Evolutionary conservation across 2,329 filamentous ascomycete species (phyloP), one percentile per base, ranked within the genome.

Genomic region (Talaromyces sp.): DNA sequence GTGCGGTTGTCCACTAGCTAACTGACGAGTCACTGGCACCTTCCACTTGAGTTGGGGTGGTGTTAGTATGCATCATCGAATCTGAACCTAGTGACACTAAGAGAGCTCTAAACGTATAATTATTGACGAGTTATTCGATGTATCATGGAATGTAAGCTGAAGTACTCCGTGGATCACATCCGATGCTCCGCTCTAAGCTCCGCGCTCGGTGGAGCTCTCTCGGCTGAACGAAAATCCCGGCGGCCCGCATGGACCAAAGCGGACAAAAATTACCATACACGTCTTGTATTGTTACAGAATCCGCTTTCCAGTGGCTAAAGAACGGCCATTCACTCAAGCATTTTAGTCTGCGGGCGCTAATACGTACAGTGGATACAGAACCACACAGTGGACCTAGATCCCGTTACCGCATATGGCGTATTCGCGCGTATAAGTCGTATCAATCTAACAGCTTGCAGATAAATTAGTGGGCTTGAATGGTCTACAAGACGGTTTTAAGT

Each of bases 111-210:
- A 52, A 10, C 49, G 17, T 5, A 10, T 10, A 33, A 31, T 2
- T 17, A 17, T n/a, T 49, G 22, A 22, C 1, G 11, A 11, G 13
- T 19, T 25, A 49, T 49, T 25, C 15, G 3, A 19, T 45, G 15
- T 27, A 50, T 27, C 13, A 17, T 17, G 3, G 25, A 27, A 50
- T 50, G 15, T 49, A 25, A 4, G 22, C 13, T 43, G 15, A 41
- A 6, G 13, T 41, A 17, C 39, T 3, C 5, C 11, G 13, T 41
- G 39, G 39, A 5, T 15, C 11, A 25, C 45, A 54, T 37, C 57
- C 57, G 57, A 60, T 60, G 25, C 57, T 60, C 57, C 57, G 57
- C 57, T 5, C 25, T 31, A 35, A 47, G 25, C 57, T 60, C 57
- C 57, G 57, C 41, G 25, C 45, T 19, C 2, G 6, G 25, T 5